Conservation (phyloP, 1,139 yeast genomes). For the Arxiozyma bovina region DNA sequence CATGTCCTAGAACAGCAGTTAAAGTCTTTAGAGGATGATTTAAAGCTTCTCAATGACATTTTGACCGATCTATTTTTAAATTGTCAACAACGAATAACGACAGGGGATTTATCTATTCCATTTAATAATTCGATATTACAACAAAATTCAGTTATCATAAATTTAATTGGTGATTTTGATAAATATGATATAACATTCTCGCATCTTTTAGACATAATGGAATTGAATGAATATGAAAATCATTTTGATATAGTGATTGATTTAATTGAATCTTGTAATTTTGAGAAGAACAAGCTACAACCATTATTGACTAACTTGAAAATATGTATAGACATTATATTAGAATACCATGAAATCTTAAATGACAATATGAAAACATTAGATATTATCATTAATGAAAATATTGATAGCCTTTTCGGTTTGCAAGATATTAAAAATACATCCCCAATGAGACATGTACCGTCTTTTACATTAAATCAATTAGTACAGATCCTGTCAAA, state of each 20-base stretch:
- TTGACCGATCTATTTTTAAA: background rate
- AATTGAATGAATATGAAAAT: slow-evolving; percentile 15
- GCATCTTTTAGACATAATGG: slow-evolving; percentile 36
- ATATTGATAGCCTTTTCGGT: slow-evolving; percentile 36
- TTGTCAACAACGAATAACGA: background rate
- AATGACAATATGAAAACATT: slow-evolving; percentile 45
- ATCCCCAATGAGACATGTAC: slow-evolving; percentile 38
- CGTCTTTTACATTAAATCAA: slow-evolving; percentile 36
- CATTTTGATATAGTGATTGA: slow-evolving; percentile 23
- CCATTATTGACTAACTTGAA: slow-evolving; percentile 33
- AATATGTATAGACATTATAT: slow-evolving; percentile 43
- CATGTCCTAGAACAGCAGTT: background rate
- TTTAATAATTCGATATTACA: slow-evolving; percentile 1
- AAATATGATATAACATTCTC: slow-evolving; percentile 42
- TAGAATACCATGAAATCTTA: slow-evolving; percentile 51
- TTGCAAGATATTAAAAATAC: slow-evolving; percentile 32
- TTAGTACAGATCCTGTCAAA: slow-evolving; percentile 37
- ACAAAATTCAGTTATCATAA: slow-evolving; percentile 26
- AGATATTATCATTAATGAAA: slow-evolving; percentile 41
- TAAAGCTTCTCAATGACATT: background rate
- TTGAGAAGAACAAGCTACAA: slow-evolving; percentile 36
- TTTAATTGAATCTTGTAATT: slow-evolving; percentile 20
- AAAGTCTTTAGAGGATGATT: background rate
- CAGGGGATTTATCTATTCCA: background rate
- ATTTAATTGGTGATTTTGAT: slow-evolving; percentile 35